These are phyloP conservation scores for Hypoxylon sp. DNA, from an alignment of 2,329 filamentous ascomycete species.

Conservation along the genomic window DNA sequence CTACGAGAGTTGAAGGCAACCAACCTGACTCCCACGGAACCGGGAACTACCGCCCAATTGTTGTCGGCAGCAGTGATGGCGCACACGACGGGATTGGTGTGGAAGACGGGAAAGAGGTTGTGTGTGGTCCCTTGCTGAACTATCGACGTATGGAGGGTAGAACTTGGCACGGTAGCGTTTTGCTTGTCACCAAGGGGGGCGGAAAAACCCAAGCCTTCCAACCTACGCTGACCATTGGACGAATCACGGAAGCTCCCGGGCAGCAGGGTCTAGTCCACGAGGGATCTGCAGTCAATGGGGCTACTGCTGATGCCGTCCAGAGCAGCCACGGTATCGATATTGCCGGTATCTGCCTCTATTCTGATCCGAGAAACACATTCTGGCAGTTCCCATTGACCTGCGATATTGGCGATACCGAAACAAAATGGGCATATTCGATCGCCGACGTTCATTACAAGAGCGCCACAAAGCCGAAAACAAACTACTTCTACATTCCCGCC, in stretches of 20 bases:
- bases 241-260: slow-evolving; percentile 47
- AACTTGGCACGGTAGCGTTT: slow-evolving; percentile 85
- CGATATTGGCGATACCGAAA: slow-evolving; percentile 76
- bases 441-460: slow-evolving; percentile 72
- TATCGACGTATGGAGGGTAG: slow-evolving; percentile 78
- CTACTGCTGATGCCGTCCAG: slow-evolving; percentile 57
- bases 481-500: slow-evolving; percentile 86
- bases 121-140: slow-evolving; percentile 81
- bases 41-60: slow-evolving; percentile 61
- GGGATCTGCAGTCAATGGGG: slow-evolving; percentile 49
- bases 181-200: slow-evolving; percentile 83
- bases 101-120: slow-evolving; percentile 67
- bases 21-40: slow-evolving; percentile 47
- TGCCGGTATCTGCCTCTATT: slow-evolving; percentile 70
- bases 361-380: slow-evolving; percentile 80
- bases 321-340: slow-evolving; percentile 56
- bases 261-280: slow-evolving; percentile 48
- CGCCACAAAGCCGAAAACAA: slow-evolving; percentile 67
- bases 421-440: slow-evolving; percentile 82
- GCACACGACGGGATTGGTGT: slow-evolving; percentile 39
- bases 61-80: slow-evolving; percentile 56
- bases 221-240: slow-evolving; percentile 69
- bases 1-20: slow-evolving; percentile 61
- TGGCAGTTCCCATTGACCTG: slow-evolving; percentile 90
- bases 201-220: slow-evolving; percentile 67